These are phyloP conservation scores for Aureobasidium sp. DNA, from an alignment of 2,329 filamentous ascomycete genomes.

Conservation along the genomic window DNA sequence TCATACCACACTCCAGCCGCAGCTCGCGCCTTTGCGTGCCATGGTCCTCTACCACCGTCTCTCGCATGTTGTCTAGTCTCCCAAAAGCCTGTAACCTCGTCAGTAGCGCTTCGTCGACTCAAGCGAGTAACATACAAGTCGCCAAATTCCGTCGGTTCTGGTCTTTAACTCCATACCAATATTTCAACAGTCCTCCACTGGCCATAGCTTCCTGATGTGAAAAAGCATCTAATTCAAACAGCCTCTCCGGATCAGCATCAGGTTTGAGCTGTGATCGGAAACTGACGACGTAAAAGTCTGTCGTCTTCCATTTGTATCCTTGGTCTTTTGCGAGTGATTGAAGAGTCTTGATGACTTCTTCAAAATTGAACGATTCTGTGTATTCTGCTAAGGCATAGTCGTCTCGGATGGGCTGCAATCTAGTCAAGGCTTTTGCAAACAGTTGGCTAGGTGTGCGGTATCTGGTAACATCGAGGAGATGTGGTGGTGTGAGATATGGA, in stretches of 20 bases:
- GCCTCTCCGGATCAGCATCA: slow-evolving; percentile 71
- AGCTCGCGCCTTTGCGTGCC: slow-evolving; percentile 59
- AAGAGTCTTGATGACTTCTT: slow-evolving; percentile 65
- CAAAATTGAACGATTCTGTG: slow-evolving; percentile 80
- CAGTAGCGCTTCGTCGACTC: neutral
- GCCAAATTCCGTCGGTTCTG: slow-evolving; percentile 79
- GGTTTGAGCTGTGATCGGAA: slow-evolving; percentile 80
- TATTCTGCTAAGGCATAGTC: slow-evolving; percentile 86
- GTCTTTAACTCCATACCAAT: slow-evolving; percentile 89
- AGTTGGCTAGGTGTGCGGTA: slow-evolving; percentile 63
- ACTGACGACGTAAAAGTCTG: slow-evolving; percentile 83
- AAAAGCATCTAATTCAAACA: slow-evolving; percentile 79
- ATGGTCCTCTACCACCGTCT: slow-evolving; percentile 63
- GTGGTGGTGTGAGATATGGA: slow-evolving; percentile 1
- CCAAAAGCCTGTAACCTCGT: slow-evolving; percentile 64
- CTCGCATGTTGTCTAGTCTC: slow-evolving; percentile 66
- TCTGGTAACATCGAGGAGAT: neutral
- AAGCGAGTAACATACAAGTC: slow-evolving; percentile 55
- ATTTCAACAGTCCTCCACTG: slow-evolving; percentile 87
- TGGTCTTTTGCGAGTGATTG: slow-evolving; percentile 55
- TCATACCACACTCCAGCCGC: slow-evolving; percentile 55
- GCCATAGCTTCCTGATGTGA: slow-evolving; percentile 83
- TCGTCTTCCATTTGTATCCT: slow-evolving; percentile 63
- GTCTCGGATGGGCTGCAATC: slow-evolving; percentile 65
- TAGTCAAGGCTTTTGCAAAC: slow-evolving; percentile 75